Evolutionary conservation across 1,284 basidiomycete genomes (phyloP).

Genomic region (Vanrija humicola): DNA sequence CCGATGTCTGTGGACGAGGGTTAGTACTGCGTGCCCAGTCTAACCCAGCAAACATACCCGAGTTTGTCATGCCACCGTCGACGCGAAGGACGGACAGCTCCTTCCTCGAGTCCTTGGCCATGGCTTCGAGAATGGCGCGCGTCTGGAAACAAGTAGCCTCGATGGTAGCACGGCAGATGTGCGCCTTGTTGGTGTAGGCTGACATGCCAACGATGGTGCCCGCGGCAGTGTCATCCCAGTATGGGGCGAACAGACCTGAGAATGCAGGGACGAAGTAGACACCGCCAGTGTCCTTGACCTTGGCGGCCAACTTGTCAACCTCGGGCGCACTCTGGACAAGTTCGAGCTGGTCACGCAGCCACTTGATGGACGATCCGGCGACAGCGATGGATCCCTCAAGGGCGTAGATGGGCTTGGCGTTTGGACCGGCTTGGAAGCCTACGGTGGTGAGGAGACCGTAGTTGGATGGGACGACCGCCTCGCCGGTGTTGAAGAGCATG

Average conservation of each 20-base stretch:
- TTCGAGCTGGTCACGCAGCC: constrained; percentile 85
- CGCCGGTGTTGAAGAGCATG: constrained; percentile 83
- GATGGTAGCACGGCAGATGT: constrained; percentile 88
- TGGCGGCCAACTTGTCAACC: constrained; percentile 77
- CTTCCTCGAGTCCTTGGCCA: constrained; percentile 52
- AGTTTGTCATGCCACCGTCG: constrained; percentile 90
- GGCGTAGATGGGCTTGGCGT: constrained; percentile 79
- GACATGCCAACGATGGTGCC: constrained; percentile 58
- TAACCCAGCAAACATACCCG: constrained; percentile 4
- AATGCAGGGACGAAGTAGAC: constrained; percentile 97
- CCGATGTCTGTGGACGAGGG: constrained; percentile 52
- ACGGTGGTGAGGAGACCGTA: constrained; percentile 87
- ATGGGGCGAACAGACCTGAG: constrained; percentile 80
- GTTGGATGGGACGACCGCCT: constrained; percentile 74
- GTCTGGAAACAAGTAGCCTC: constrained; percentile 78
- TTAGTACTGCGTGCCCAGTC: not conserved
- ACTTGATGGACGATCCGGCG: constrained; percentile 92
- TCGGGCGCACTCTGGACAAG: constrained; percentile 77
- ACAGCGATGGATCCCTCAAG: constrained; percentile 94
- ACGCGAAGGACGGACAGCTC: constrained; percentile 81
- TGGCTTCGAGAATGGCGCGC: constrained; percentile 84
- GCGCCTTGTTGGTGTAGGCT: constrained; percentile 86
- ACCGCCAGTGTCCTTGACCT: constrained; percentile 79
- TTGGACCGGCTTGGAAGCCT: constrained; percentile 78
- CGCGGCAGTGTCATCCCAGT: constrained; percentile 46